Evolutionary conservation across 2,329 filamentous ascomycete genomes (phyloP).

Genomic region (Trichoderma guizhouense): DNA sequence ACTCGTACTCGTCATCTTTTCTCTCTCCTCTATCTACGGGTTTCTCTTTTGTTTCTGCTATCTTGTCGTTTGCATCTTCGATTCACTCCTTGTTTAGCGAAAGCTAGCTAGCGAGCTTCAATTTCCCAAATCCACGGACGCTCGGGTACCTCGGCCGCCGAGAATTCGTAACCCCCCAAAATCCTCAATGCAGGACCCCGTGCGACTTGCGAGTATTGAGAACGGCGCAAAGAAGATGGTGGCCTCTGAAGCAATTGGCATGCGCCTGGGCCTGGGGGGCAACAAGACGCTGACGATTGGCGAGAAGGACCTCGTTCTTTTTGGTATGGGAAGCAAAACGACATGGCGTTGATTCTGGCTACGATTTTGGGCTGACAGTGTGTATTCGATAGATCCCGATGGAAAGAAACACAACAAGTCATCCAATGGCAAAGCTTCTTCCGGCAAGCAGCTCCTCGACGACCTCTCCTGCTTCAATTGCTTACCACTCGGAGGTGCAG

Average conservation of each 20-base stretch:
- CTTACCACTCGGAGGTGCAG: constrained; percentile 21
- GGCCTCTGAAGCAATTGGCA: constrained; percentile 21
- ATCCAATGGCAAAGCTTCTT: constrained; percentile 2
- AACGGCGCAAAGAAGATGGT: constrained; percentile 23
- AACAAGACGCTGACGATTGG: constrained; percentile 34
- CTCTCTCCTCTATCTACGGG: not conserved
- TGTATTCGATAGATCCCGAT: constrained; percentile 8
- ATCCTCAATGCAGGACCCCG: not conserved
- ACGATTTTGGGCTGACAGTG: not conserved
- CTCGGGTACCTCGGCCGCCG: constrained; percentile 17
- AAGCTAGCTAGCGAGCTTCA: not conserved
- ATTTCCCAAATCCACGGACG: not conserved
- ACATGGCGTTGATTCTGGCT: not conserved
- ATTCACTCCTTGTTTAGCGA: not conserved
- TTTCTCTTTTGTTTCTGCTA: not conserved
- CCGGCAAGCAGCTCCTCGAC: constrained; percentile 8
- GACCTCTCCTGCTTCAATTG: not conserved
- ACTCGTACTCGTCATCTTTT: not conserved
- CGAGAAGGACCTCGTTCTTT: constrained; percentile 31
- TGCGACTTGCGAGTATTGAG: not conserved
- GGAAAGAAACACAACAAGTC: constrained; percentile 9
- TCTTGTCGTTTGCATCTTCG: not conserved
- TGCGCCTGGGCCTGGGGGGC: constrained; percentile 31
- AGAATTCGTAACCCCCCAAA: not conserved
- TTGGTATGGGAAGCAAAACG: constrained; percentile 32